Base-by-base conservation (phyloP, 2,329 filamentous ascomycete species). In the Hirsutella thompsonii region DNA sequence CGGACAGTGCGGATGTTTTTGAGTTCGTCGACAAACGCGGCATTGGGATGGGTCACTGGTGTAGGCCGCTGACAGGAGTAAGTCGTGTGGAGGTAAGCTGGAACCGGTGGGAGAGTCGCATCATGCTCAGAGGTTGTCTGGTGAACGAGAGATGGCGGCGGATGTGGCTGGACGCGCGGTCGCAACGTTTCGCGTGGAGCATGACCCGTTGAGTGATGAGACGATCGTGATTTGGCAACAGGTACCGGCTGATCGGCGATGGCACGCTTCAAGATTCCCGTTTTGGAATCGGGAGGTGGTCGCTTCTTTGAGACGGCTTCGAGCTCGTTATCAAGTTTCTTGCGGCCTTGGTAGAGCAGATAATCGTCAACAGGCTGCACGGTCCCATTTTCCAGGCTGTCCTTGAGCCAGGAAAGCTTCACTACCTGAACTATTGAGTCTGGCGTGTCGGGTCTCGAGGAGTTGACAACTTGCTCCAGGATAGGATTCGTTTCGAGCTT, bases 11-110 rank as follows among this genome's bases (percentile, higher is more conserved):
- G 76, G 48, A 96, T 86, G 44, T 81, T 80, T 49, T 79, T 74
- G 5, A 98, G 69, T 45, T 83, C 70, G 1, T 72, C 62, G 34
- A 95, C 76, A 56, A 98, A 96, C 0, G 59, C 59, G 34, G 76
- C 68, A 50, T 96, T 96, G 0, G 83, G 83, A 0, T 79, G 69
- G 41, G 80, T 64, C 0, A 75, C 61, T 0, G 79, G 82, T 0
- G 88, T 86, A 1, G 78, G 74, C 20, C 90, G 78, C 56, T 93
- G 76, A 52, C 92, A 96, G 5, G 89, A 80, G 58, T 92, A 94
- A 5, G 51, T 52, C 5, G 55, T 60, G 21, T 73, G 69, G 41
- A 83, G 59, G 34, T 69, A 93, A 2, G 75, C 73, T 1, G 88
- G 89, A 11, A 85, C 61, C 0, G 72, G 67, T 0, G 84, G 86